Evolutionary conservation across 2,329 filamentous ascomycete genomes (phyloP).

Genomic region (Penicillium sp.): DNA sequence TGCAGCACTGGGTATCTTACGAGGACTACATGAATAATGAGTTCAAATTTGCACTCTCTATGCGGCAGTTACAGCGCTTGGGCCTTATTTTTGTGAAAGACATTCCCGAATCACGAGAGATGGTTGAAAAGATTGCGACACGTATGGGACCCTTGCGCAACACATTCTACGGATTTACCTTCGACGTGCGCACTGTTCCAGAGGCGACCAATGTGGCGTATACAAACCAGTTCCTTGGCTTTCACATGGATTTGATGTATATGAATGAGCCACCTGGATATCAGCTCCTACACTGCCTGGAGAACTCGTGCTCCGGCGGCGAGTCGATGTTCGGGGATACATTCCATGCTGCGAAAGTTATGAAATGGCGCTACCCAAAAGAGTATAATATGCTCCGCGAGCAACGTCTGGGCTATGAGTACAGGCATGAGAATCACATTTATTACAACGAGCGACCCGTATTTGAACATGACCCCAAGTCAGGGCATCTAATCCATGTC

Average conservation of each 20-base stretch:
- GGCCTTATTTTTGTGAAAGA: slow-evolving; percentile 74
- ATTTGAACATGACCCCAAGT: slow-evolving; percentile 39
- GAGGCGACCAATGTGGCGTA: slow-evolving; percentile 89
- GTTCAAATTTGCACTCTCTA: slow-evolving; percentile 55
- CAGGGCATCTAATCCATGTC: slow-evolving; percentile 41
- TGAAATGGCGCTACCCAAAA: slow-evolving; percentile 14
- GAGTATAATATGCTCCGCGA: slow-evolving; percentile 40
- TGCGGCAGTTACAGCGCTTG: slow-evolving; percentile 60
- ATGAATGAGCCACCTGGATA: slow-evolving; percentile 72
- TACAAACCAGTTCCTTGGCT: slow-evolving; percentile 72
- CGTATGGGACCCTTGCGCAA: slow-evolving; percentile 75
- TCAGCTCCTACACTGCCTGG: slow-evolving; percentile 84
- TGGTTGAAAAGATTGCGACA: slow-evolving; percentile 64
- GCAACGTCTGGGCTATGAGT: slow-evolving; percentile 59
- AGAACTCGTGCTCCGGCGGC: slow-evolving; percentile 74
- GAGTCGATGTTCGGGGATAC: slow-evolving; percentile 83
- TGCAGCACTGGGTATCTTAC: slow-evolving; percentile 59
- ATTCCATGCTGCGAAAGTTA: slow-evolving; percentile 53
- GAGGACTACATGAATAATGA: slow-evolving; percentile 64
- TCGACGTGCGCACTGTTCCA: slow-evolving; percentile 80
- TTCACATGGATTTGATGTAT: slow-evolving; percentile 94
- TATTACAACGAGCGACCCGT: slow-evolving; percentile 60
- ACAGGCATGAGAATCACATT: slow-evolving; percentile 61
- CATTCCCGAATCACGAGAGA: slow-evolving; percentile 64
- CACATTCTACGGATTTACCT: slow-evolving; percentile 87